A percentile compares a stretch with the other conserved stretches of the same genome.
phyloP scores from a whole-genome alignment of 75 land plant species.

The Adiantum capillusveneris region DNA sequence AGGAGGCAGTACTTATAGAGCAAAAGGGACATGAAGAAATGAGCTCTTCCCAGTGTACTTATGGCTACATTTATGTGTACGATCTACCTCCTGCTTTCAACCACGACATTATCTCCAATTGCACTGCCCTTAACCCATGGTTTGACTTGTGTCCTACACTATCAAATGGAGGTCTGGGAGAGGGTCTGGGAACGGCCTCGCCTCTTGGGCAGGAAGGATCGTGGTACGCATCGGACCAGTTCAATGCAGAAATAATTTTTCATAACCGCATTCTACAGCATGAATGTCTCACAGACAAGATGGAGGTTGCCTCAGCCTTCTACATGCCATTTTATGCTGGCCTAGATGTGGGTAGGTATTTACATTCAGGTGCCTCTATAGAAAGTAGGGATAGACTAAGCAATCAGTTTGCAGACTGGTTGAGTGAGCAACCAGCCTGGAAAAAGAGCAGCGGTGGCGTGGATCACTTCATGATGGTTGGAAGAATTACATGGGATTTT shows the following conservation, averaged over 20 bases:
- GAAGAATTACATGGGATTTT: slow-evolving; percentile 84
- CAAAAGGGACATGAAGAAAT: no score
- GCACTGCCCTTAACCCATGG: slow-evolving; percentile 45
- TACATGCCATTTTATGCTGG: slow-evolving; percentile 83
- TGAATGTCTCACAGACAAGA: slow-evolving; percentile 47
- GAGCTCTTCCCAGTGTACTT: slow-evolving; percentile 8
- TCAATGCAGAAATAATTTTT: slow-evolving; percentile 47
- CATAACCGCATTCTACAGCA: slow-evolving; percentile 50
- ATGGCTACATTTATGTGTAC: slow-evolving; percentile 61
- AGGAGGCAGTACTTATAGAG: no score
- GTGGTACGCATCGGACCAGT: slow-evolving; percentile 77
- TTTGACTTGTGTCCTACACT: slow-evolving; percentile 40
- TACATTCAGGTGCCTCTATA: slow-evolving; percentile 27
- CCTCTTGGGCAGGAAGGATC: slow-evolving; percentile 24
- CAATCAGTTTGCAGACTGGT: slow-evolving; percentile 41
- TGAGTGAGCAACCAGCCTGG: slow-evolving; percentile 33
- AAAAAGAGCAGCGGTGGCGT: slow-evolving; percentile 34
- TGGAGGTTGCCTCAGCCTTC: slow-evolving; percentile 49
- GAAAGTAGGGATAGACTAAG: slow-evolving; percentile 43
- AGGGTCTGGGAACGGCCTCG: slow-evolving; percentile 7
- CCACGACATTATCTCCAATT: slow-evolving; percentile 28
- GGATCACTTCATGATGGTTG: slow-evolving; percentile 68
- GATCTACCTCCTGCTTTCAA: slow-evolving; percentile 56
- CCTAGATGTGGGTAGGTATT: slow-evolving; percentile 55
- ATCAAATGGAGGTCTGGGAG: slow-evolving; percentile 55